Percentiles rank a stretch among this genome's conserved stretches.
Conservation (phyloP, 805 yeast genomes). For the Kuraishia cidri region DNA sequence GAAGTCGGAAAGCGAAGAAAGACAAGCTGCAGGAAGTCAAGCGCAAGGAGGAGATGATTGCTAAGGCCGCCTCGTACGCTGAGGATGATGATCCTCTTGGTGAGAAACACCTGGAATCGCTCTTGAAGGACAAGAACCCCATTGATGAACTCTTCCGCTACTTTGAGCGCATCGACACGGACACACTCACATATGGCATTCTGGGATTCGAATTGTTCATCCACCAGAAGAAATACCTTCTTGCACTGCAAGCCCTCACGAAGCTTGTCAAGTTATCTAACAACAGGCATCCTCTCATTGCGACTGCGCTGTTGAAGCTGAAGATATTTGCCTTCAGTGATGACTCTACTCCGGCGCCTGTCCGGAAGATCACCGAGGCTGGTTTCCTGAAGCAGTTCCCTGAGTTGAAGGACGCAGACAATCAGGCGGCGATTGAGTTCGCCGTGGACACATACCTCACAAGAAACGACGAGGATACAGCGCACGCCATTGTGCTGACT, state of each 20-base stretch:
- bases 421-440: conserved; percentile 5
- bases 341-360: conserved; percentile 9
- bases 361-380: conserved; percentile 14
- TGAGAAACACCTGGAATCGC: conserved; percentile 21
- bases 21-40: conserved; percentile 49
- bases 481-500: conserved; percentile 3
- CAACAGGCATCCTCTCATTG: conserved; percentile 10
- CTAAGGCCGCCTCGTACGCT: conserved; percentile 25
- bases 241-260: conserved; percentile 34
- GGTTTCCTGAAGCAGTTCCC: conserved; percentile 12
- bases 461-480: conserved; percentile 8
- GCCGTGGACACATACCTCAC: conserved; percentile 10
- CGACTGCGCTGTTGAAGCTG: conserved; percentile 10
- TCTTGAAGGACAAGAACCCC: conserved; percentile 23
- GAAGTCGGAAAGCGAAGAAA: conserved; percentile 32
- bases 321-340: conserved; percentile 4
- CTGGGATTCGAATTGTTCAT: conserved; percentile 34
- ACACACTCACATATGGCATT: conserved; percentile 26
- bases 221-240: conserved; percentile 29
- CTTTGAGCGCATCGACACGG: conserved; percentile 26
- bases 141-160: conserved; percentile 29
- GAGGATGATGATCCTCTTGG: conserved; percentile 59
- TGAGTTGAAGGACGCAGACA: conserved; percentile 6
- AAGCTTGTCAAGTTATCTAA: conserved; percentile 13
- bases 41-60: conserved; percentile 44